These are phyloP conservation scores for Trematosphaeria pertusa DNA, from an alignment of 2,329 filamentous ascomycete genomes.

Conservation along the genomic window DNA sequence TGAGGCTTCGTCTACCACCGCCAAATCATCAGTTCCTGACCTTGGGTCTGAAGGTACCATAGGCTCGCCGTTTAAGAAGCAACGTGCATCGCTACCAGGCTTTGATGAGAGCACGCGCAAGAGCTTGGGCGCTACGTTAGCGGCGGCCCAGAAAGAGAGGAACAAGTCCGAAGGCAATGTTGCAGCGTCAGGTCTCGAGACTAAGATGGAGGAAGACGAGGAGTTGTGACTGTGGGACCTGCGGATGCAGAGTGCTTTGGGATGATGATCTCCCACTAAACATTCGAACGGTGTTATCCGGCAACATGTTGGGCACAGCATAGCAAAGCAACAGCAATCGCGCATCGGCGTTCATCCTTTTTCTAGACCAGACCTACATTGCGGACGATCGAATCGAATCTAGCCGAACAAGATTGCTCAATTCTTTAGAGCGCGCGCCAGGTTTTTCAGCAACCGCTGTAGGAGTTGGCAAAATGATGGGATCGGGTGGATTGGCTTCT, in stretches of 20 bases:
- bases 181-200: constrained; percentile 29
- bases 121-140: constrained; percentile 42
- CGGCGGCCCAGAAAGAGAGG: constrained; percentile 41
- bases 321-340: too few relatives aligned
- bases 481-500: too few relatives aligned
- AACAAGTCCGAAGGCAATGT: constrained; percentile 42
- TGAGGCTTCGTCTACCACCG: constrained; percentile 39
- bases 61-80: constrained; percentile 78
- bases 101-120: constrained; percentile 52
- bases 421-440: too few relatives aligned
- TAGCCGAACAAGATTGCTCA: too few relatives aligned
- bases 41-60: constrained; percentile 59
- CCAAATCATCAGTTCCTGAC: constrained; percentile 43
- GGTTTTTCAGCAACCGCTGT: too few relatives aligned
- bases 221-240: constrained; percentile 50
- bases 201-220: constrained; percentile 52
- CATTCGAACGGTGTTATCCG: not conserved
- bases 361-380: too few relatives aligned
- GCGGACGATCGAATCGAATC: too few relatives aligned
- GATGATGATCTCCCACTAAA: constrained; percentile 7
- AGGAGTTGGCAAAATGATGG: too few relatives aligned
- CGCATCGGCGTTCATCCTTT: too few relatives aligned
- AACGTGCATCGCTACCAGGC: constrained; percentile 67
- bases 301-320: too few relatives aligned
- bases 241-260: constrained; percentile 33